Evolutionary conservation across 2,329 filamentous ascomycete genomes (phyloP), one percentile per base, ranked within the genome.

Genomic region (Aspergillus sp.): DNA sequence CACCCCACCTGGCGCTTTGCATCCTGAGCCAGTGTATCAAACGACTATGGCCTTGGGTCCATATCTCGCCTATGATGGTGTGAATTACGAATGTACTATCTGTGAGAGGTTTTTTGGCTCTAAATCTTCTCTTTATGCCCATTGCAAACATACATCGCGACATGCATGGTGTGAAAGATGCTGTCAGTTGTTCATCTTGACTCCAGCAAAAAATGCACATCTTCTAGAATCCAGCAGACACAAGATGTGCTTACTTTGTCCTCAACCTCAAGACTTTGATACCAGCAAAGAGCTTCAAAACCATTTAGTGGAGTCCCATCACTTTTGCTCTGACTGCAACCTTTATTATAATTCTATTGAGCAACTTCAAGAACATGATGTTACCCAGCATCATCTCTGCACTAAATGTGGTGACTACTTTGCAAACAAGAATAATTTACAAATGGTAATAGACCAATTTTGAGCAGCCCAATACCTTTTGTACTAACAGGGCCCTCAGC

Each of bases 101-200:
- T n/a, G n/a, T n/a, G n/a, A n/a, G n/a, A n/a, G n/a, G n/a, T n/a
- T n/a, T n/a, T n/a, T n/a, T n/a, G n/a, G n/a, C n/a, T n/a, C n/a
- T 44, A 28, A 44, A 34, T 19, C 41, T 44, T 30, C 46, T 8
- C 46, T 48, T 44, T 48, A 48, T 27, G 41, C 41, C 26, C 41
- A 48, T 48, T 48, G 41, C 34, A 43, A 41, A 43, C 27, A 46
- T 36, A 48, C 51, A 10, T 46, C 36, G 28, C 43, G 12, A 34
- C 48, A 54, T 39, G 19, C 34, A 19, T 52, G 48, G 46, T 52
- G 50, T 47, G 50, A 51, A 41, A 49, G 30, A 29, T 54, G 46
- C 44, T 36, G 12, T 28, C 48, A 41, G 29, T 46, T 52, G 30
- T 54, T 52, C 12, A 41, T 54, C 30, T 47, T 36, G 5, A 33